Evolutionary conservation across 2,329 filamentous ascomycete genomes (phyloP).

Genomic region (Thielaviopsis musarum): DNA sequence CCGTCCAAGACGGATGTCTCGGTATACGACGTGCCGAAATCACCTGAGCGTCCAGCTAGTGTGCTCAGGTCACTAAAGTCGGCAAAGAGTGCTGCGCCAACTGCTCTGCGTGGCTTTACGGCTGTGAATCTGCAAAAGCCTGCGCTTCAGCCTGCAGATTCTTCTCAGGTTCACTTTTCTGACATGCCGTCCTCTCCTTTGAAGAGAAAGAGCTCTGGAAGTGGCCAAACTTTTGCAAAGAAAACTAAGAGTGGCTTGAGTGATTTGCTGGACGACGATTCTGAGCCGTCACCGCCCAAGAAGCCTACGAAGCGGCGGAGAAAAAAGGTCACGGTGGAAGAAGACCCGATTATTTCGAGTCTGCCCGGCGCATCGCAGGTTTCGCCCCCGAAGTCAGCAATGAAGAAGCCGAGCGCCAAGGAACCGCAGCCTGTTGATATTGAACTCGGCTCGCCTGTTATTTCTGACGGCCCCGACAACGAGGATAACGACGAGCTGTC

Average conservation of each 20-base stretch:
- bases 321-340: background rate
- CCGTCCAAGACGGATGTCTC: background rate
- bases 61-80: background rate
- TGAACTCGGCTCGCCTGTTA: background rate
- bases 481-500: background rate
- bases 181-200: background rate
- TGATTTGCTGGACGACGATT: background rate
- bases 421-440: background rate
- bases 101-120: background rate
- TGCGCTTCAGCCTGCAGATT: background rate
- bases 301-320: background rate
- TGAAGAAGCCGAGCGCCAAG: background rate
- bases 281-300: background rate
- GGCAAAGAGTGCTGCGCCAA: background rate
- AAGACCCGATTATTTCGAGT: background rate
- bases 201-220: background rate
- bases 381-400: background rate
- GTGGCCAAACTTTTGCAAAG: background rate
- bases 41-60: background rate
- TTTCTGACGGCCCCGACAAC: background rate
- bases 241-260: background rate
- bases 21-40: constrained; percentile 10
- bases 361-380: background rate
- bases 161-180: background rate
- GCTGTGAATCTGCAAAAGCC: background rate